Conservation (phyloP, 2,329 filamentous ascomycete genomes). For the Trichoderma breve region DNA sequence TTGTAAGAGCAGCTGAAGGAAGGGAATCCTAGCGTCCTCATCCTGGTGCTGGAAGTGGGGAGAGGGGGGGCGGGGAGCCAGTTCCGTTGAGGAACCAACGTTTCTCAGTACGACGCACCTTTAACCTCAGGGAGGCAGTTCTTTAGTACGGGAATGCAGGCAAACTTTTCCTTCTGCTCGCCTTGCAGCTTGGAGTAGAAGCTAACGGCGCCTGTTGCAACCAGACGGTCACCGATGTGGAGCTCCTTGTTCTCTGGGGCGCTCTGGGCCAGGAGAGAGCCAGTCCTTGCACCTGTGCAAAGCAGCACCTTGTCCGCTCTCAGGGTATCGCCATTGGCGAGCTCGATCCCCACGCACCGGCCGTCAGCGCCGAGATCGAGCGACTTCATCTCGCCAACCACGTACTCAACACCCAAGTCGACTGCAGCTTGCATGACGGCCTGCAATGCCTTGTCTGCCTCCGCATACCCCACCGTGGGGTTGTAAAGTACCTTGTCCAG, state of each 20-base stretch:
- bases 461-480: slow-evolving; percentile 57
- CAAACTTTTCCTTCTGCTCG: slow-evolving; percentile 47
- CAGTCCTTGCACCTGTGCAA: slow-evolving; percentile 57
- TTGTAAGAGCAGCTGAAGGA: not conserved
- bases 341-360: slow-evolving; percentile 48
- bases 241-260: slow-evolving; percentile 48
- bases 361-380: slow-evolving; percentile 48
- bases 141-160: slow-evolving; percentile 53
- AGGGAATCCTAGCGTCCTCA: not conserved
- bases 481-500: slow-evolving; percentile 57
- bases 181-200: slow-evolving; percentile 40
- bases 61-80: not conserved
- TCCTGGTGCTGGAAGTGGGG: not conserved
- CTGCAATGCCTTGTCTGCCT: slow-evolving; percentile 55
- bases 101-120: slow-evolving; percentile 33
- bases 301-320: slow-evolving; percentile 54
- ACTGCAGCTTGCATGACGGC: slow-evolving; percentile 53
- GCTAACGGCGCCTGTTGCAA: slow-evolving; percentile 54
- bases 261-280: slow-evolving; percentile 51
- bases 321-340: slow-evolving; percentile 45
- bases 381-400: slow-evolving; percentile 47
- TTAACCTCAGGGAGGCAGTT: slow-evolving; percentile 42
- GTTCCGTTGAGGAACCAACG: not conserved
- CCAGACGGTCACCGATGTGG: slow-evolving; percentile 52
- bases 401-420: slow-evolving; percentile 54